Conservation (phyloP, 345 rosid genomes). For the Balakata baccata region DNA sequence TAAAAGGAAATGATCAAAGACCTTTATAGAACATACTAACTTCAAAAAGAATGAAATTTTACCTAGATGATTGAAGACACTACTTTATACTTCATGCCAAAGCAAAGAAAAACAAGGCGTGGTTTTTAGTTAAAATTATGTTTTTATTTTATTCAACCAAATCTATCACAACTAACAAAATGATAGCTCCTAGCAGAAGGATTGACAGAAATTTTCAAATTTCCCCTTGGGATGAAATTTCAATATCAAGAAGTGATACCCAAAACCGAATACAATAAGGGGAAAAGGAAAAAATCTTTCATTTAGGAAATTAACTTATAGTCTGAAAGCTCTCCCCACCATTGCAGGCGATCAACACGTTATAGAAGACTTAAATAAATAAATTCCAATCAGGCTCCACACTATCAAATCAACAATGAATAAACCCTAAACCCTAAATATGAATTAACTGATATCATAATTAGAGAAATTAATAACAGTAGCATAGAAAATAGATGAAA, state of each 20-base stretch:
- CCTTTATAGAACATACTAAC: too few relatives aligned
- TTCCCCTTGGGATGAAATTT: neutral
- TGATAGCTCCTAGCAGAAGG: neutral
- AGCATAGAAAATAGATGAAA: neutral
- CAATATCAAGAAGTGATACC: neutral
- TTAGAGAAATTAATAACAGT: neutral
- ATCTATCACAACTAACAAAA: neutral
- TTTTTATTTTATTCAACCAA: neutral
- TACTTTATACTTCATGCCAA: neutral
- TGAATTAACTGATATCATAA: neutral
- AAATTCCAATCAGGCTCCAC: neutral
- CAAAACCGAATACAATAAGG: neutral
- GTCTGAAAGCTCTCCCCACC: neutral
- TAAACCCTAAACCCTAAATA: constrained; percentile 1
- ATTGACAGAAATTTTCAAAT: neutral
- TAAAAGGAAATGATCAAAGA: neutral
- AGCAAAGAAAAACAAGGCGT: neutral
- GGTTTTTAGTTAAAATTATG: neutral
- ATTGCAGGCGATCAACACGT: too few relatives aligned
- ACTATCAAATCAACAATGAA: neutral
- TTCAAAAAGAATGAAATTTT: too few relatives aligned
- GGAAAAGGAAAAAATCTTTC: too few relatives aligned
- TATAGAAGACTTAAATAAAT: neutral
- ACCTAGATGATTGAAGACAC: too few relatives aligned
- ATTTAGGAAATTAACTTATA: neutral